Evolutionary conservation across 768 basidiomycete species (phyloP).

Genomic region (Floccularia luteovirens): DNA sequence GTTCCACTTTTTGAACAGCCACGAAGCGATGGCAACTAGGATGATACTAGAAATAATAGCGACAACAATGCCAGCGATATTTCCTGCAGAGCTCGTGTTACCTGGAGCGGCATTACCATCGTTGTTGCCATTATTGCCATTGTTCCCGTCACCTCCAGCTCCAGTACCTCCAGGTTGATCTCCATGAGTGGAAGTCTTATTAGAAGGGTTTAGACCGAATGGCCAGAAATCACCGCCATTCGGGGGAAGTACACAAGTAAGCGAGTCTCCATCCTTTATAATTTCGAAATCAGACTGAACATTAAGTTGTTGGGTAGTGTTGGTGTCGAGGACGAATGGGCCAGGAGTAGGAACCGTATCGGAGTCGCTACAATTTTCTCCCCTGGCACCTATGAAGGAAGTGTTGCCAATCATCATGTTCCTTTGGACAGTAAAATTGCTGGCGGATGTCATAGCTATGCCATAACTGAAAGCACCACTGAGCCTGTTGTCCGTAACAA

Average conservation of each 20-base stretch:
- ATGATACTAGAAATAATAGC: slow-evolving; percentile 42
- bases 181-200: slow-evolving; percentile 10
- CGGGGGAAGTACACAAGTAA: slow-evolving; percentile 66
- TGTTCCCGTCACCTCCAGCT: slow-evolving; percentile 2
- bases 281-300: slow-evolving; percentile 46
- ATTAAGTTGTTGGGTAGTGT: slow-evolving; percentile 27
- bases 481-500: slow-evolving; percentile 48
- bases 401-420: slow-evolving; percentile 63
- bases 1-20: slow-evolving; percentile 43
- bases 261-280: slow-evolving; percentile 43
- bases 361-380: slow-evolving; percentile 51
- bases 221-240: slow-evolving; percentile 69
- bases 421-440: slow-evolving; percentile 57
- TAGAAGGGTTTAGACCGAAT: slow-evolving; percentile 44
- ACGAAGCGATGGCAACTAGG: slow-evolving; percentile 28
- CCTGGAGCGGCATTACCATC: neutral
- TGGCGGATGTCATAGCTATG: slow-evolving; percentile 56
- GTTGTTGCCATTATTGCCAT: slow-evolving; percentile 7
- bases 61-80: slow-evolving; percentile 39
- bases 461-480: slow-evolving; percentile 70
- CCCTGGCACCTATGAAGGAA: slow-evolving; percentile 64
- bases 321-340: slow-evolving; percentile 51
- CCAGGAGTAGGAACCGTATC: slow-evolving; percentile 45
- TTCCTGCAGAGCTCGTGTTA: slow-evolving; percentile 19
- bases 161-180: neutral